Percentiles rank a stretch among this genome's conserved stretches.
These are phyloP conservation scores for Termitomyces sp. DNA, from an alignment of 768 basidiomycete genomes.

Conservation along the genomic window DNA sequence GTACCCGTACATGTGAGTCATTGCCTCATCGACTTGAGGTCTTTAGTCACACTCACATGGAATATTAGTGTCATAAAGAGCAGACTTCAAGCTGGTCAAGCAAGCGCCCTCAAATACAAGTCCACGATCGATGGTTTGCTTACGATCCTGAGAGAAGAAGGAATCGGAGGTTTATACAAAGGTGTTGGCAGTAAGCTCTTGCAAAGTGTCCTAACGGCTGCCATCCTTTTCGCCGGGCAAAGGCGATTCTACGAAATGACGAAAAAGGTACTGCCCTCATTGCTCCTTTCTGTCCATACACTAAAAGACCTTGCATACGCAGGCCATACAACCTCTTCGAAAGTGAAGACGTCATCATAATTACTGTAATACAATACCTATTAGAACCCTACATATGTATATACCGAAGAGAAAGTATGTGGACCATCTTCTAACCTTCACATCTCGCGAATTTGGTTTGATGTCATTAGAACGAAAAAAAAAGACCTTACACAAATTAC, in stretches of 20 bases:
- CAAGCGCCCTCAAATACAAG: constrained; percentile 61
- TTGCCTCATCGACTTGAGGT: not conserved
- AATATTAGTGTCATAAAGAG: constrained; percentile 62
- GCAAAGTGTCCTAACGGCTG: constrained; percentile 90
- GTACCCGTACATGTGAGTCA: constrained; percentile 42
- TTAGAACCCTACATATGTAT: not conserved
- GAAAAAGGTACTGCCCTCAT: constrained; percentile 35
- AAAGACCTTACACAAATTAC: not conserved
- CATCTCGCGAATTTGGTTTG: not conserved
- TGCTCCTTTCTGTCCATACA: not conserved
- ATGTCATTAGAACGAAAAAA: not conserved
- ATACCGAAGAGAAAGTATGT: not conserved
- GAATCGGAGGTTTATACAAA: constrained; percentile 77
- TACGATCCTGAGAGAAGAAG: constrained; percentile 75
- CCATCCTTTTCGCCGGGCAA: constrained; percentile 90
- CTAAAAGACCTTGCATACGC: not conserved
- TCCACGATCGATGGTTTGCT: constrained; percentile 74
- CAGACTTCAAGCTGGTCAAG: constrained; percentile 71
- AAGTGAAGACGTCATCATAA: constrained; percentile 6
- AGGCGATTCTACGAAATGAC: constrained; percentile 73
- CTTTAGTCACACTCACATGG: not conserved
- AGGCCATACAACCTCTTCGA: constrained; percentile 11
- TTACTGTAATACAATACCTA: not conserved
- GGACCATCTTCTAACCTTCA: not conserved
- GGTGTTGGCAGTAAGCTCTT: constrained; percentile 84